Evolutionary conservation across 2,329 filamentous ascomycete species (phyloP).

Genomic region (Colletotrichum brevisporum): DNA sequence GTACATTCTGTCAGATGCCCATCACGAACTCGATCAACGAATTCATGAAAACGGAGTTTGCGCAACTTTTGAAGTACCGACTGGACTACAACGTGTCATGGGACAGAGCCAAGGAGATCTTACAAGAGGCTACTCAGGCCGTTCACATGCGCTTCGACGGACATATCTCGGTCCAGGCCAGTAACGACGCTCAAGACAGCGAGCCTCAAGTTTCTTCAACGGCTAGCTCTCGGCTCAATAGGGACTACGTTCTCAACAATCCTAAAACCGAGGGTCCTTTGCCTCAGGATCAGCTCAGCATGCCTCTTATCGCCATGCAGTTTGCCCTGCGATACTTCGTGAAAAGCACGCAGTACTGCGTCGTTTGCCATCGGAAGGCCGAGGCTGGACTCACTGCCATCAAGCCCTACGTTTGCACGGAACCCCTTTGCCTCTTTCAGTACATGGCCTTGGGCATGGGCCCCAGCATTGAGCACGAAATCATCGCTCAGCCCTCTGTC

Average conservation of each 20-base stretch:
- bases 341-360: slow-evolving; percentile 87
- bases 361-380: slow-evolving; percentile 81
- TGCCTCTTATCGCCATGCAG: slow-evolving; percentile 76
- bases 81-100: slow-evolving; percentile 24
- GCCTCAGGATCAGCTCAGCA: slow-evolving; percentile 53
- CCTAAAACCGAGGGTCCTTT: slow-evolving; percentile 43
- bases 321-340: slow-evolving; percentile 83
- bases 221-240: slow-evolving; percentile 21
- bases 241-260: slow-evolving; percentile 20
- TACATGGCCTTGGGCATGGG: slow-evolving; percentile 91
- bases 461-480: slow-evolving; percentile 87
- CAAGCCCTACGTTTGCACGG: slow-evolving; percentile 85
- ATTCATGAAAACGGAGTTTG: slow-evolving; percentile 76
- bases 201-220: slow-evolving; percentile 26
- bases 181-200: not conserved
- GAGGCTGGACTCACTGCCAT: slow-evolving; percentile 77
- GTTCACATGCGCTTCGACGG: slow-evolving; percentile 15
- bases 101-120: slow-evolving; percentile 37
- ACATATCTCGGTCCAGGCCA: not conserved
- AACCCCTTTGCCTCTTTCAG: slow-evolving; percentile 85
- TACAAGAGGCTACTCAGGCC: slow-evolving; percentile 25
- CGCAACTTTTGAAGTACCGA: slow-evolving; percentile 72
- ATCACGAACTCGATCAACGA: slow-evolving; percentile 80
- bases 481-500: slow-evolving; percentile 82
- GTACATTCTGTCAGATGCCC: slow-evolving; percentile 69